Percentiles rank a stretch among this genome's conserved stretches.
phyloP scores from a whole-genome alignment of 139 green algal genomes.

The Chlamydomonas incerta region DNA sequence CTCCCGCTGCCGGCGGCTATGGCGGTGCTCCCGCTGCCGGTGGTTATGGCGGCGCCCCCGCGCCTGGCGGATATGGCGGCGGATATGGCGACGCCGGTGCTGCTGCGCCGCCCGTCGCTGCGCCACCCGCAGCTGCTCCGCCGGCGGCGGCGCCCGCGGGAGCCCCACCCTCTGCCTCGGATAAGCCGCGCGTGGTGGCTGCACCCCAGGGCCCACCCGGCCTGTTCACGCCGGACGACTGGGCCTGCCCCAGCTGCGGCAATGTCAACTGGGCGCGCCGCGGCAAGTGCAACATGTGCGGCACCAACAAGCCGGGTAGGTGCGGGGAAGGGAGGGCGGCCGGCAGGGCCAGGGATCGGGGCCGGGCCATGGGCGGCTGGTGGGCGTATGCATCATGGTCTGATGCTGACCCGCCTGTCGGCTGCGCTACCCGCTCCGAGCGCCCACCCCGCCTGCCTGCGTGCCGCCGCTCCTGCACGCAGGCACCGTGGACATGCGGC shows the following conservation, averaged over 20 bases:
- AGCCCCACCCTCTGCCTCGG: not conserved
- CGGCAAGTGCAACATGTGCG: constrained; percentile 79
- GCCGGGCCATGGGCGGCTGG: no score
- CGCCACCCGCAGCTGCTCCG: not conserved
- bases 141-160: not conserved
- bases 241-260: constrained; percentile 82
- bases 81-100: not conserved
- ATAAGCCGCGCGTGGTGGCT: constrained; percentile 53
- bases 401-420: no score
- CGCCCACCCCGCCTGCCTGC: no score
- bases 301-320: constrained; percentile 66
- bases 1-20: constrained; percentile 25
- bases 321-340: not conserved
- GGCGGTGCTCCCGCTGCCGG: not conserved
- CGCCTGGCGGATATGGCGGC: constrained; percentile 18
- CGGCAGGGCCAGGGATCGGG: no score
- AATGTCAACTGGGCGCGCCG: constrained; percentile 87
- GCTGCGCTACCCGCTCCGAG: no score
- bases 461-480: not conserved
- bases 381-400: no score
- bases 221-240: constrained; percentile 77
- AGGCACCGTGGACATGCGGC: constrained; percentile 36
- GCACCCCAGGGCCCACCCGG: constrained; percentile 70
- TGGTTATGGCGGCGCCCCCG: not conserved
- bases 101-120: not conserved